A percentile compares a stretch with the other conserved stretches of the same genome.
Evolutionary conservation across 345 rosid species (phyloP).

Genomic region (Psidium guajava): DNA sequence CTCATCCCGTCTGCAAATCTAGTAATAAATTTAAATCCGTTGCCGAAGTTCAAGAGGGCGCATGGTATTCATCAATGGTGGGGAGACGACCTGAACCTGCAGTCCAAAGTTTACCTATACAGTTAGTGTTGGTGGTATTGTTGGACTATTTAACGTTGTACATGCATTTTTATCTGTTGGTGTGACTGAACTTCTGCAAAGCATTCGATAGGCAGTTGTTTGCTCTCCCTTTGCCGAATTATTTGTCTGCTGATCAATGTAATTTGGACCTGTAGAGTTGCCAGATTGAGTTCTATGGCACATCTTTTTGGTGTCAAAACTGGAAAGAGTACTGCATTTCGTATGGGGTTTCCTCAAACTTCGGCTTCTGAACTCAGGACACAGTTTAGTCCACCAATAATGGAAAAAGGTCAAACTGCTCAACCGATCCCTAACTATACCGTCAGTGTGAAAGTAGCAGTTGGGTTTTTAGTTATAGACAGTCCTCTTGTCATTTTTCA

Average conservation of each 20-base stretch:
- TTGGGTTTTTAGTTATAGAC: background rate
- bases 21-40: conserved; percentile 28
- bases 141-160: background rate
- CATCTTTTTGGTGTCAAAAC: background rate
- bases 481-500: background rate
- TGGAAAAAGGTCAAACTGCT: background rate
- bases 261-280: background rate
- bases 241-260: background rate
- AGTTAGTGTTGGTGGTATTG: background rate
- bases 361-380: background rate
- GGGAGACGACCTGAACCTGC: conserved; percentile 43
- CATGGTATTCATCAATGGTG: conserved; percentile 98
- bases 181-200: background rate
- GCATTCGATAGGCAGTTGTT: background rate
- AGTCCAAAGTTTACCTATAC: conserved; percentile 45
- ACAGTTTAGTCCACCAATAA: background rate
- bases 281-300: background rate
- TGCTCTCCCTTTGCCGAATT: background rate
- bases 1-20: conserved; percentile 69
- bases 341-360: background rate
- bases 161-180: background rate
- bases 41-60: conserved; percentile 47
- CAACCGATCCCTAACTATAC: background rate
- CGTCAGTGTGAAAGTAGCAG: background rate
- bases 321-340: background rate